Conservation (phyloP, 2,329 filamentous ascomycete species). For the Xylariaceae sp. region DNA sequence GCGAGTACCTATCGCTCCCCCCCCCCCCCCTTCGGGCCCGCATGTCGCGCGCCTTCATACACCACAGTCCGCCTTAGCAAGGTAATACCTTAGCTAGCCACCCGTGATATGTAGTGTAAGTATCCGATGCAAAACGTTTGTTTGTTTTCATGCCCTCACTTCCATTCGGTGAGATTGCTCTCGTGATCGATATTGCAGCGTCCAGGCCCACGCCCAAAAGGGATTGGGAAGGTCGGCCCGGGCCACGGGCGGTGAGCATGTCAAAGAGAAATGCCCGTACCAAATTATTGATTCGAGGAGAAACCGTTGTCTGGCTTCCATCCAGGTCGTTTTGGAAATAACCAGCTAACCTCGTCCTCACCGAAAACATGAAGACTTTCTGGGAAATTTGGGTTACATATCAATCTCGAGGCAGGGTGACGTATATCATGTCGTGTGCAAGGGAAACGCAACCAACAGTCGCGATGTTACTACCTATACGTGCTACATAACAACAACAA, state of each 20-base stretch:
- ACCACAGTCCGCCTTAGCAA: no score
- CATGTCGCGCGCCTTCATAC: no score
- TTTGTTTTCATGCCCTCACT: background rate
- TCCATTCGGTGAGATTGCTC: background rate
- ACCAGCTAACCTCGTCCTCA: background rate
- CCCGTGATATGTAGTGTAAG: background rate
- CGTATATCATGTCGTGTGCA: background rate
- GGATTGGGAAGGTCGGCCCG: background rate
- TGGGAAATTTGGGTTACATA: no score
- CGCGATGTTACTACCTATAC: no score
- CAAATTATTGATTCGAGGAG: no score
- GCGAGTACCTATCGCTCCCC: no score
- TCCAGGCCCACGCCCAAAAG: background rate
- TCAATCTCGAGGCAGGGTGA: background rate
- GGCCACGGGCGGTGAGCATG: background rate
- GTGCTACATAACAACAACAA: background rate
- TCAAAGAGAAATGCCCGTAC: background rate
- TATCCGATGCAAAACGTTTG: background rate
- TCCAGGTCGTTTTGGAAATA: no score
- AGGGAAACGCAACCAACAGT: no score
- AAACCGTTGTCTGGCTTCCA: no score
- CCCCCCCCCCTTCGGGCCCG: no score
- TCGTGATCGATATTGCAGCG: constrained; percentile 2
- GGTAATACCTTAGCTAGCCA: background rate
- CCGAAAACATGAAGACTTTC: background rate